These are phyloP conservation scores for Quercus tomentella DNA, from an alignment of 331 rosid genomes.

Conservation along the genomic window DNA sequence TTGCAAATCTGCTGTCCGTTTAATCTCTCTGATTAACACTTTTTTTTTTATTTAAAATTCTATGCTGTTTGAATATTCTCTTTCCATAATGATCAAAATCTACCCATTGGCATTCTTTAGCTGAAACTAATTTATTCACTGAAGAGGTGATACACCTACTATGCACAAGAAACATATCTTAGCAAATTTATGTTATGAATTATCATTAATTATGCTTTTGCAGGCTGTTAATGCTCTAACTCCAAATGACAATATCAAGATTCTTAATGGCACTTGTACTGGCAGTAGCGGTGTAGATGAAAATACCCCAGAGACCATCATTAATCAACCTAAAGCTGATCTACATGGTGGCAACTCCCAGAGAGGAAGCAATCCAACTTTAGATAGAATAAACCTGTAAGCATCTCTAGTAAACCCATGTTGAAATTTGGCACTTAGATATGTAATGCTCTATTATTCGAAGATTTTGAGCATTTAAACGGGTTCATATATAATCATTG, in stretches of 20 bases:
- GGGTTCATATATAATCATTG: not conserved
- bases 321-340: constrained; percentile 29
- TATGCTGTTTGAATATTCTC: not conserved
- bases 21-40: not conserved
- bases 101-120: not conserved
- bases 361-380: constrained; percentile 56
- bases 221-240: constrained; percentile 29
- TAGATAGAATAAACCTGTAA: constrained; percentile 86
- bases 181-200: not conserved
- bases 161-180: constrained; percentile 1
- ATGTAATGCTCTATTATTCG: not conserved
- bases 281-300: constrained; percentile 9
- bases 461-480: constrained; percentile 2
- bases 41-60: not conserved
- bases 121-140: not conserved
- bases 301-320: constrained; percentile 34
- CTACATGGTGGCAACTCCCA: constrained; percentile 32
- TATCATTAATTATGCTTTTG: constrained; percentile 7
- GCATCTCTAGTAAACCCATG: constrained; percentile 20
- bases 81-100: not conserved
- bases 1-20: not conserved
- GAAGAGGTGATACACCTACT: not conserved
- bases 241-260: constrained; percentile 25
- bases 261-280: constrained; percentile 10
- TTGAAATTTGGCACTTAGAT: not conserved